Evolutionary conservation across 2,329 filamentous ascomycete species (phyloP), one percentile per base, ranked within the genome.

Genomic region (Colletotrichum sp.): DNA sequence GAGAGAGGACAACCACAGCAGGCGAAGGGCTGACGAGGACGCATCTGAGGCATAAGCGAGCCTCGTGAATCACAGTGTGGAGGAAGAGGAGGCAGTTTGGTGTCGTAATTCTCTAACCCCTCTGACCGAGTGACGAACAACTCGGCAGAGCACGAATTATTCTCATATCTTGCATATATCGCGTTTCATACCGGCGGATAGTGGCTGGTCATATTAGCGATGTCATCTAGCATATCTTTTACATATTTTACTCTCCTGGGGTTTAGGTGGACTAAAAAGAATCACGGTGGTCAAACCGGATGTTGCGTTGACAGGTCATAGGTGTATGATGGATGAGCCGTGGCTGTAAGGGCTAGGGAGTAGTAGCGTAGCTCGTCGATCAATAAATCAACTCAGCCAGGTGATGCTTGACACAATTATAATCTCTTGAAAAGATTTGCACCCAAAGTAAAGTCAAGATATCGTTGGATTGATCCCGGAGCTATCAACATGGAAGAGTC

Each of bases 141-240:
- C 65, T 71, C 64, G 65, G 56, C 64, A 69, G 73, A 73, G 70
- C 70, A 76, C 64, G 58, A 52, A 65, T 64, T 72, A 34, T 76
- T 73, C 65, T 56, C n/a, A 73, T 73, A 56, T 52, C 58, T 69
- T 68, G 64, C 58, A 73, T 73, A 60, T 65, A 69, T 69, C 70
- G 70, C 65, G 48, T 55, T 65, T 13, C 28, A 58, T 55, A 36
- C 48, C 48, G 70, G 70, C 64, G 30, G 55, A 73, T 38, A 28
- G n/a, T 60, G 43, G 70, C 70, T 43, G 48, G 21, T 32, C 21
- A 48, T 62, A 12, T 61, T 52, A 67, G 70, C 70, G 70, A 55
- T 38, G 62, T 38, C 24, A 72, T 58, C 48, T 61, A 73, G 58
- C 70, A 66, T 68, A 67, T 26, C 26, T 55, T 32, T 56, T 61